Percentiles rank a stretch among this genome's conserved stretches.
These are phyloP conservation scores for Cyclocybe aegerita DNA, from an alignment of 768 basidiomycete genomes.

Conservation along the genomic window DNA sequence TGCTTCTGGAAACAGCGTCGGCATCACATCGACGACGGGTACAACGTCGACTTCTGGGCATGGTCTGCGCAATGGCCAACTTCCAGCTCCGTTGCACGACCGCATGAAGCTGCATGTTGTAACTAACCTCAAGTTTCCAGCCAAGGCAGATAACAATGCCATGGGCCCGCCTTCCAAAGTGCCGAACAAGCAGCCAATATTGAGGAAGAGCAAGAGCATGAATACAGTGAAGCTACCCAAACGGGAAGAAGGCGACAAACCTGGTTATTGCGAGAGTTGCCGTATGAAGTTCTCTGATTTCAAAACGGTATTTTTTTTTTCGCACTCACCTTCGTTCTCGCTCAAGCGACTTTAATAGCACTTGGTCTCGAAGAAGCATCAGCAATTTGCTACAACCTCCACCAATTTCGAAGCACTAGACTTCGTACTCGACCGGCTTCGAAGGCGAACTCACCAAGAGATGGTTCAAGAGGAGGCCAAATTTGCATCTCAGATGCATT, in stretches of 20 bases:
- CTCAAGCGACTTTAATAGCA: constrained; percentile 50
- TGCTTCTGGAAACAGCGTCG: constrained; percentile 94
- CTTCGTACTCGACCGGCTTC: constrained; percentile 63
- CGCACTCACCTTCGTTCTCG: constrained; percentile 1
- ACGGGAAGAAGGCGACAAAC: constrained; percentile 84
- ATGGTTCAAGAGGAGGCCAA: constrained; percentile 24
- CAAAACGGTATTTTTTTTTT: constrained; percentile 53
- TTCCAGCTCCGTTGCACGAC: constrained; percentile 54
- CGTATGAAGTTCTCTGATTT: constrained; percentile 89
- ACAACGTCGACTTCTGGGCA: constrained; percentile 70
- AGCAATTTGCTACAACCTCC: constrained; percentile 76
- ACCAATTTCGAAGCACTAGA: constrained; percentile 83
- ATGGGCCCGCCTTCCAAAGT: constrained; percentile 74
- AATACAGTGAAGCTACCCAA: constrained; percentile 73
- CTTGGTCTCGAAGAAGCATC: constrained; percentile 67
- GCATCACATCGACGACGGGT: constrained; percentile 87
- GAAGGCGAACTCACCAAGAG: constrained; percentile 38
- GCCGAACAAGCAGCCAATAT: constrained; percentile 48
- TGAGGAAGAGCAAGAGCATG: constrained; percentile 80
- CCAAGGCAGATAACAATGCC: constrained; percentile 28
- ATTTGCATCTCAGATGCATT: not conserved
- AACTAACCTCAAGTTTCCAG: constrained; percentile 56
- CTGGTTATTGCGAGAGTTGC: constrained; percentile 98
- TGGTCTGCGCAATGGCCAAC: constrained; percentile 42
- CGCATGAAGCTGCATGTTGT: constrained; percentile 65